Percentiles rank a stretch among this genome's conserved stretches.
Evolutionary conservation across 495 filamentous ascomycete species (phyloP).

Genomic region (Chaetomium fimeti): DNA sequence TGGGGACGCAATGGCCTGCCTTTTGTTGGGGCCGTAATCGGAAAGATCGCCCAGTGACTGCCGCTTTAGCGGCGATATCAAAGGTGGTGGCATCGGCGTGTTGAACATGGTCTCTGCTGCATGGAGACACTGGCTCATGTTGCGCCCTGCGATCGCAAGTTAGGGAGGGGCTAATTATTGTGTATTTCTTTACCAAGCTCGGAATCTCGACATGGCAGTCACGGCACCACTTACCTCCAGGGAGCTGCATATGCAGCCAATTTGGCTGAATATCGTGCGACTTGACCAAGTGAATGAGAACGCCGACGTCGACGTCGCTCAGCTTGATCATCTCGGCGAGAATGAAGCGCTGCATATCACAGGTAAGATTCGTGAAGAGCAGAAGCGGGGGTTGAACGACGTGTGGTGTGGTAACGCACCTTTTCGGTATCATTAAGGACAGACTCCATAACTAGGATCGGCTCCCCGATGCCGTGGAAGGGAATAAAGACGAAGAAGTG

Average conservation of each 20-base stretch:
- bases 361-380: conserved; percentile 17
- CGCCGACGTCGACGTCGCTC: conserved; percentile 47
- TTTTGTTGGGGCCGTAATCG: conserved; percentile 45
- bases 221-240: conserved; percentile 40
- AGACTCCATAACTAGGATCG: conserved; percentile 44
- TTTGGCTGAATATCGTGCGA: conserved; percentile 43
- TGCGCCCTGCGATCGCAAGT: conserved; percentile 44
- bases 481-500: conserved; percentile 34
- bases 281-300: conserved; percentile 51
- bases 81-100: conserved; percentile 37
- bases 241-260: conserved; percentile 50
- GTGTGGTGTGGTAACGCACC: conserved; percentile 35
- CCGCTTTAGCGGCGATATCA: conserved; percentile 44
- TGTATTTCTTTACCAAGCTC: background rate
- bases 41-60: conserved; percentile 45
- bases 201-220: background rate
- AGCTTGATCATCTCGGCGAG: conserved; percentile 56
- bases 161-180: conserved; percentile 17
- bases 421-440: conserved; percentile 51
- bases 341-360: conserved; percentile 48
- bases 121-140: conserved; percentile 47
- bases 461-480: conserved; percentile 33
- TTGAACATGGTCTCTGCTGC: conserved; percentile 48
- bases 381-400: conserved; percentile 19
- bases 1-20: conserved; percentile 39